Conservation (phyloP, 352 stramenopile genomes). For the Aphanomyces stellatus region DNA sequence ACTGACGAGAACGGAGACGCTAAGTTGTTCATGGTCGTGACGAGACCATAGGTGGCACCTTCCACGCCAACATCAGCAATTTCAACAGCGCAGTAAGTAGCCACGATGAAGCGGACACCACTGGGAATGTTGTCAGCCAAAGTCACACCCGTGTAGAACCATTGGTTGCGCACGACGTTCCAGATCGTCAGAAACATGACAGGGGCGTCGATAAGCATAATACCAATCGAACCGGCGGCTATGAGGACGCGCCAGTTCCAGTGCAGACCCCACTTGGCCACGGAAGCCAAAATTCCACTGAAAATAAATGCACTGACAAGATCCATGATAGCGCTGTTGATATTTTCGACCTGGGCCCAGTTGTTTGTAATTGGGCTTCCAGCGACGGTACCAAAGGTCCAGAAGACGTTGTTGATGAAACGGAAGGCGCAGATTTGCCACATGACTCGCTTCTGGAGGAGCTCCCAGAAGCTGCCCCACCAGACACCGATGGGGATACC, state of each 20-base stretch:
- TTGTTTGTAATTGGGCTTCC: neutral
- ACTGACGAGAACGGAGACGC: constrained; percentile 33
- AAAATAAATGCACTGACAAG: neutral
- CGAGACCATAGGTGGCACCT: constrained; percentile 32
- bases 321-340: constrained; percentile 1
- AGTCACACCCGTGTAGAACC: constrained; percentile 16
- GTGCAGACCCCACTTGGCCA: constrained; percentile 6
- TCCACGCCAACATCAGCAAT: constrained; percentile 28
- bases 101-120: constrained; percentile 11
- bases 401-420: constrained; percentile 11
- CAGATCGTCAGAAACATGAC: constrained; percentile 16
- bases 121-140: constrained; percentile 1
- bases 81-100: constrained; percentile 22
- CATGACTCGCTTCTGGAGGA: constrained; percentile 22
- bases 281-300: neutral
- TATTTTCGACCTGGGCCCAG: constrained; percentile 1
- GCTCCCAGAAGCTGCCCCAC: constrained; percentile 37
- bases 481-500: constrained; percentile 25
- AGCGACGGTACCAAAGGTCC: neutral
- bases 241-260: constrained; percentile 16
- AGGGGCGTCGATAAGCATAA: neutral
- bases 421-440: constrained; percentile 17
- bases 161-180: constrained; percentile 14
- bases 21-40: constrained; percentile 43
- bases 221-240: neutral